Percentiles rank a stretch among this genome's conserved stretches.
Conservation (phyloP, 2,329 filamentous ascomycete genomes). For the Pyrenochaeta sp. region DNA sequence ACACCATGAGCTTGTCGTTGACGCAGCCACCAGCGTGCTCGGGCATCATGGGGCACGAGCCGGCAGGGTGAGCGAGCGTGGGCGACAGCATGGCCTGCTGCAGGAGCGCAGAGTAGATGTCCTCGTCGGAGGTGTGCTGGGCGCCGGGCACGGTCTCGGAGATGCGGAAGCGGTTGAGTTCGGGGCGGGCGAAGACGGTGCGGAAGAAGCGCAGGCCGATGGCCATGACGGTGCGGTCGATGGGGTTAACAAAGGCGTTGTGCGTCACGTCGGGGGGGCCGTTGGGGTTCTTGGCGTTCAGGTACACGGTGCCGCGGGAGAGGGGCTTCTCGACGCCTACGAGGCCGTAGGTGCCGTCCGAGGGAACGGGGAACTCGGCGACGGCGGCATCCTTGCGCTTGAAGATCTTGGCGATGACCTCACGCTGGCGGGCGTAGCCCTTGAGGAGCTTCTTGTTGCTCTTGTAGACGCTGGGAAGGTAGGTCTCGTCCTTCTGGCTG, state of each 20-base stretch:
- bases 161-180: conserved; percentile 29
- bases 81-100: conserved; percentile 27
- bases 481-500: conserved; percentile 21
- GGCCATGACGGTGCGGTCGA: conserved; percentile 36
- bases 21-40: conserved; percentile 36
- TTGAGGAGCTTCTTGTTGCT: conserved; percentile 26
- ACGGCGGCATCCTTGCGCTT: conserved; percentile 33
- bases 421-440: conserved; percentile 32
- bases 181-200: conserved; percentile 34
- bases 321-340: conserved; percentile 42
- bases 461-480: conserved; percentile 33
- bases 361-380: conserved; percentile 45
- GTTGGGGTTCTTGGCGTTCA: conserved; percentile 40
- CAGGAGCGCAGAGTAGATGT: conserved; percentile 28
- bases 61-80: conserved; percentile 40
- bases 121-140: conserved; percentile 30
- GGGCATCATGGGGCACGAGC: conserved; percentile 40
- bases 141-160: conserved; percentile 31
- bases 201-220: conserved; percentile 47
- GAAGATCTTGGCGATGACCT: conserved; percentile 27
- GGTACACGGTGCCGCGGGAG: conserved; percentile 43
- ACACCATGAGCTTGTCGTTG: conserved; percentile 33
- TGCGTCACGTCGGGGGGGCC: conserved; percentile 32
- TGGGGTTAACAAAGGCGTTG: conserved; percentile 38
- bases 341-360: conserved; percentile 34